phyloP scores from a whole-genome alignment of 495 filamentous ascomycete genomes.

The Gamarada debralockiae region DNA sequence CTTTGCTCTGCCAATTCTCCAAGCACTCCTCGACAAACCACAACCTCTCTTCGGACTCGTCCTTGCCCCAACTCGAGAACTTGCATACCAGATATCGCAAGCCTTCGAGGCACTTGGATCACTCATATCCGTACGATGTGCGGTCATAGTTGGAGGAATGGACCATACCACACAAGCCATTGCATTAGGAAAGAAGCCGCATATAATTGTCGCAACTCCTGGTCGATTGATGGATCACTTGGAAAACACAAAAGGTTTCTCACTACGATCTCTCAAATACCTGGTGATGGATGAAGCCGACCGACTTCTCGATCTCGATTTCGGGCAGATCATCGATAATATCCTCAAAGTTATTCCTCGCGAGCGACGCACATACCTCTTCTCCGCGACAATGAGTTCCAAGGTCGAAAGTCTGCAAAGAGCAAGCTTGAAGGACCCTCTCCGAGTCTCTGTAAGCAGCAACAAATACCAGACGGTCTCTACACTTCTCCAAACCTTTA shows the following conservation, averaged over 20 bases:
- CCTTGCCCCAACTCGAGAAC: constrained; percentile 86
- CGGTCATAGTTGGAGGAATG: constrained; percentile 86
- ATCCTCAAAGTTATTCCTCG: constrained; percentile 84
- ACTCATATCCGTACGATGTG: constrained; percentile 72
- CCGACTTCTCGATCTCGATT: constrained; percentile 87
- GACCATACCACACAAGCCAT: constrained; percentile 92
- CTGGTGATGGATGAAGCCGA: constrained; percentile 96
- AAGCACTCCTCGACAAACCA: constrained; percentile 80
- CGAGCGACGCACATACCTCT: constrained; percentile 81
- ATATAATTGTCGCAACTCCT: constrained; percentile 84
- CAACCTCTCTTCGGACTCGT: constrained; percentile 74
- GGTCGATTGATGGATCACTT: constrained; percentile 89
- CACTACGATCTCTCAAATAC: constrained; percentile 71
- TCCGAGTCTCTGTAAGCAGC: constrained; percentile 68
- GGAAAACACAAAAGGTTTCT: constrained; percentile 96
- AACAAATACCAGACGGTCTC: constrained; percentile 86
- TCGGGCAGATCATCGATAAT: constrained; percentile 88
- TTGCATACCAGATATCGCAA: constrained; percentile 86
- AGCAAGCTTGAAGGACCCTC: constrained; percentile 76
- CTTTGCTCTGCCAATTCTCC: constrained; percentile 85
- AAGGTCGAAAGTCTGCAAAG: constrained; percentile 92
- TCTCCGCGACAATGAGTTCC: constrained; percentile 88
- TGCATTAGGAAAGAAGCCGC: constrained; percentile 85
- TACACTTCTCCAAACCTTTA: constrained; percentile 74
- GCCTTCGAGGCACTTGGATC: constrained; percentile 80